Evolutionary conservation across 2,329 filamentous ascomycete genomes (phyloP).

Genomic region (Fusarium penzigii): DNA sequence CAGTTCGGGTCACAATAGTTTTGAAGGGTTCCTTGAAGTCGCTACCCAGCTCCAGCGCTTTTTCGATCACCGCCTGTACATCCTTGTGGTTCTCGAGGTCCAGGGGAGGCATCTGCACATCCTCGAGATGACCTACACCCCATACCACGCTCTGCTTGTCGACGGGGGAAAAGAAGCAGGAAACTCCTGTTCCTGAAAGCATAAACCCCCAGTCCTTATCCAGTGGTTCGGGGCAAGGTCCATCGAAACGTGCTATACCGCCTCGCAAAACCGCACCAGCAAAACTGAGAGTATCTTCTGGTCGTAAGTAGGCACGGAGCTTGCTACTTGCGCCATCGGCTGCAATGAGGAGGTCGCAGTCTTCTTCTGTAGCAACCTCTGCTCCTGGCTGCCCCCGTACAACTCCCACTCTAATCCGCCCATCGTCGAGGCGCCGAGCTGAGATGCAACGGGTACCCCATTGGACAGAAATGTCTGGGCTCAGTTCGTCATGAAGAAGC

Average conservation of each 20-base stretch:
- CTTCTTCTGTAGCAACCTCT: constrained; percentile 9
- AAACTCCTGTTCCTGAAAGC: constrained; percentile 39
- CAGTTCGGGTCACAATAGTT: constrained; percentile 41
- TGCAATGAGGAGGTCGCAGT: constrained; percentile 45
- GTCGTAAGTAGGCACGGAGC: constrained; percentile 40
- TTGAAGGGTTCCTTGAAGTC: constrained; percentile 41
- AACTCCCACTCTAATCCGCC: constrained; percentile 26
- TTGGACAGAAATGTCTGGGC: constrained; percentile 18
- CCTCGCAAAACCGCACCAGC: constrained; percentile 41
- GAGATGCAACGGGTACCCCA: constrained; percentile 32
- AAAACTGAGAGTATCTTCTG: constrained; percentile 41
- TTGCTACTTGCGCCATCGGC: constrained; percentile 48
- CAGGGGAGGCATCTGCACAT: constrained; percentile 11
- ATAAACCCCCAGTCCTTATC: constrained; percentile 43
- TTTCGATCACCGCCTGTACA: constrained; percentile 32
- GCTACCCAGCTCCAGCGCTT: constrained; percentile 34
- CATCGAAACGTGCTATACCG: constrained; percentile 40
- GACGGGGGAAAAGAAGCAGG: constrained; percentile 47
- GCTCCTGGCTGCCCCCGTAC: constrained; percentile 1
- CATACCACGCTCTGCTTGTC: constrained; percentile 44
- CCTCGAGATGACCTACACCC: constrained; percentile 40
- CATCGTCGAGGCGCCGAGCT: constrained; percentile 19
- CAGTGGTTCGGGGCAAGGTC: constrained; percentile 33
- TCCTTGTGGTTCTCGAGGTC: constrained; percentile 21
- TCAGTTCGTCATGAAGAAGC: constrained; percentile 32